A percentile compares a stretch with the other conserved stretches of the same genome.
phyloP scores from a whole-genome alignment of 768 basidiomycete species.

The Xerocomus spinulosus region DNA sequence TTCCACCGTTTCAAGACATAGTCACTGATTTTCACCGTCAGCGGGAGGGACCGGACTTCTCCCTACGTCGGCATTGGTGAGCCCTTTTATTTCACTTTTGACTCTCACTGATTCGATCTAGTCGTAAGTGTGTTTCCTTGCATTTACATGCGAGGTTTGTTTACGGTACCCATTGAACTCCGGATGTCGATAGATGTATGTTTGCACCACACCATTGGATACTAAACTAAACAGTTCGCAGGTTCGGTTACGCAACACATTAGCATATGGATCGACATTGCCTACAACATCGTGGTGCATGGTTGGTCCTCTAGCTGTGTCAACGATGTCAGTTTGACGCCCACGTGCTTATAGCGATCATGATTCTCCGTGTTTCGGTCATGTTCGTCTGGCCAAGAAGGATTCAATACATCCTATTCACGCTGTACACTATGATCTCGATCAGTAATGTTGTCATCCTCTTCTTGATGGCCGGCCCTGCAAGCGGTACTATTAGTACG shows the following conservation, averaged over 20 bases:
- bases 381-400: conserved; percentile 10
- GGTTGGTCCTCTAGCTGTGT: conserved; percentile 2
- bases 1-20: background rate
- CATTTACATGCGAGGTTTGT: background rate
- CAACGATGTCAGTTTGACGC: background rate
- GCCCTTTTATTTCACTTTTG: background rate
- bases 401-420: background rate
- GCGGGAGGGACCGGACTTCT: background rate
- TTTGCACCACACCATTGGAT: background rate
- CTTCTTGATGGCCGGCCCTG: background rate
- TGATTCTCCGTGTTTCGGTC: conserved; percentile 14
- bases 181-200: conserved; percentile 3
- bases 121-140: too few species aligned
- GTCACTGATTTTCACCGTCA: background rate
- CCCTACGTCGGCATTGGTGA: background rate
- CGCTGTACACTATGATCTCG: conserved; percentile 1
- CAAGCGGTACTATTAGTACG: conserved; percentile 1
- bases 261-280: background rate
- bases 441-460: background rate
- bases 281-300: background rate
- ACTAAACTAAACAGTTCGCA: background rate
- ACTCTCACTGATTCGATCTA: background rate
- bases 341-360: conserved; percentile 2
- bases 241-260: background rate
- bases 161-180: background rate